Evolutionary conservation across 768 basidiomycete genomes (phyloP).

Genomic region (Agaricus sinodeliciosus): DNA sequence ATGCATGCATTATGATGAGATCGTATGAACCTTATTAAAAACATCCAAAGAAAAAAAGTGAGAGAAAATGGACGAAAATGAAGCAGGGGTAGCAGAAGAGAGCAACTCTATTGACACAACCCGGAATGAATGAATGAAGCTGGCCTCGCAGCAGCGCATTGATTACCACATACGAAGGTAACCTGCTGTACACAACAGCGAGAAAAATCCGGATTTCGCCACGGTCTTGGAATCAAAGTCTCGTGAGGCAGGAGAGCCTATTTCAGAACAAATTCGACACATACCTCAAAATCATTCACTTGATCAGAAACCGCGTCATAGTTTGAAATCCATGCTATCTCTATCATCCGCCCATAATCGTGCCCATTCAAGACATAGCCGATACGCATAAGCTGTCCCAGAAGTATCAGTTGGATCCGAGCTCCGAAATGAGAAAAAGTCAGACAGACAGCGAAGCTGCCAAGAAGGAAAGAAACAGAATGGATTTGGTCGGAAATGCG

Average conservation of each 20-base stretch:
- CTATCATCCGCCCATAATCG: slow-evolving; percentile 78
- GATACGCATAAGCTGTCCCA: slow-evolving; percentile 69
- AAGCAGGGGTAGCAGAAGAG: too few species aligned
- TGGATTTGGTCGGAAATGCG: not conserved
- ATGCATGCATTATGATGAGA: not conserved
- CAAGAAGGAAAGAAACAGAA: not conserved
- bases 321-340: slow-evolving; percentile 41
- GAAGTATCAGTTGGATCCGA: not conserved
- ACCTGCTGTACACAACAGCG: too few species aligned
- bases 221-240: too few species aligned
- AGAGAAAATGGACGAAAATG: too few species aligned
- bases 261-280: too few species aligned
- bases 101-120: too few species aligned
- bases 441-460: not conserved
- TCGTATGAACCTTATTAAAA: not conserved
- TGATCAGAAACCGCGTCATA: not conserved
- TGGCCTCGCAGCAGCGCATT: too few species aligned
- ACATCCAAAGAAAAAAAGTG: not conserved
- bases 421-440: not conserved
- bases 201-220: too few species aligned
- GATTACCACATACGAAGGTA: too few species aligned
- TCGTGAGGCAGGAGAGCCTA: too few species aligned
- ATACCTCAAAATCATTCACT: not conserved
- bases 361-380: slow-evolving; percentile 82
- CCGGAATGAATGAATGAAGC: too few species aligned